These are phyloP conservation scores for Carex arenaria DNA, from an alignment of 202 grass and related monocot species.

Conservation along the genomic window DNA sequence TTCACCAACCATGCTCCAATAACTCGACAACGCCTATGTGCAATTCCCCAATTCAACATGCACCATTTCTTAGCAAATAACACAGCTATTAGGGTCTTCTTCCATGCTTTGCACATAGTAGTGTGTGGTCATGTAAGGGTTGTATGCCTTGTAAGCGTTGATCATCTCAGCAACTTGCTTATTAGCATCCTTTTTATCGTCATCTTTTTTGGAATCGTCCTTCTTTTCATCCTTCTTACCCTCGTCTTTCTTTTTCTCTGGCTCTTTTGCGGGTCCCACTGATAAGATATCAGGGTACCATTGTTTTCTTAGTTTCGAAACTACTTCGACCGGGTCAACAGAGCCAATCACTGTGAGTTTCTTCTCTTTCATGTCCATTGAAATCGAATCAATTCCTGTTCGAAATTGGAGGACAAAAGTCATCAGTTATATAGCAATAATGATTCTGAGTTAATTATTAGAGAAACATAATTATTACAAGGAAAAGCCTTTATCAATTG, in stretches of 20 bases:
- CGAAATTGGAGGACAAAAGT: not conserved
- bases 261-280: slow-evolving; percentile 65
- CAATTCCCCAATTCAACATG: not conserved
- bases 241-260: slow-evolving; percentile 58
- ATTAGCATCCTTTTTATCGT: slow-evolving; percentile 34
- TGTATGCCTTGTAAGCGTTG: slow-evolving; percentile 45
- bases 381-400: slow-evolving; percentile 67
- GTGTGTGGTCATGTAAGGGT: slow-evolving; percentile 30
- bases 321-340: slow-evolving; percentile 59
- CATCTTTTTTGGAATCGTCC: not conserved
- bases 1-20: not conserved
- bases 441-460: not conserved
- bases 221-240: slow-evolving; percentile 32
- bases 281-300: slow-evolving; percentile 50
- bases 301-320: slow-evolving; percentile 65
- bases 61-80: slow-evolving; percentile 38
- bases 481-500: not conserved
- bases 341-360: slow-evolving; percentile 85
- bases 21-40: not conserved
- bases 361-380: slow-evolving; percentile 65
- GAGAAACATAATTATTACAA: not conserved
- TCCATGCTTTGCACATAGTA: slow-evolving; percentile 70
- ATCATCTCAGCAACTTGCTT: slow-evolving; percentile 43
- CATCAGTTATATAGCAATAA: not conserved
- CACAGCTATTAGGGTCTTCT: slow-evolving; percentile 75